Evolutionary conservation across 208 protist species (phyloP), one percentile per base, ranked within the genome.

Genomic region (Acanthamoeba royreba): DNA sequence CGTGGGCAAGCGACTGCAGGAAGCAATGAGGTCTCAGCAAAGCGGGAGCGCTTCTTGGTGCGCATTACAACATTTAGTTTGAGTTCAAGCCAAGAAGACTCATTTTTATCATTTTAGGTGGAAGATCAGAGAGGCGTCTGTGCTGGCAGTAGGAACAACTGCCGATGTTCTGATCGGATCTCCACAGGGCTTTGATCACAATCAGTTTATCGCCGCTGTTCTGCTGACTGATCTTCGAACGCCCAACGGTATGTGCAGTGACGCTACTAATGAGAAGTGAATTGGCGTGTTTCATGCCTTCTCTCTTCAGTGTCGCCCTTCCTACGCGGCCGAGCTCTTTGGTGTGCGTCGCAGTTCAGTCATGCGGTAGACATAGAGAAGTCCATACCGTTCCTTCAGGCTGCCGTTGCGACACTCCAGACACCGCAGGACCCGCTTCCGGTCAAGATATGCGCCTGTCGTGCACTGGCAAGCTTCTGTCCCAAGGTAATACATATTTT

Each of bases 381-480:
- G 45, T 46, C 86, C 9, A 17, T 92, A 55, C 53, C 86, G 38
- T 92, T 92, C 55, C 33, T 92, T n/a, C 53, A 74, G 13, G 58
- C 42, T 22, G 86, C 86, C 25, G 86, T 92, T 38, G 49, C 47
- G 4, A 33, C 86, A 31, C 86, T 92, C 4, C 86, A 92, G 25
- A 33, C 47, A 17, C 86, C 7, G 42, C 53, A 92, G 25, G 86
- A 92, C 4, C 53, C 53, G 13, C 55, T 92, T 25, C 86, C 53
- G 2, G 86, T 92, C 42, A 92, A 92, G 55, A 92, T 92, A 11
- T 92, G 86, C 31, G 86, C 86, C 28, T 92, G 86, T n/a, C 49
- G 86, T 13, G 86, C 86, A 15, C 86, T 92, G 8, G 86, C 86
- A 19, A 88, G 79, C 79, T 88, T 46, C 79, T 88, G 79, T 46